phyloP scores from a whole-genome alignment of 2,329 filamentous ascomycete species.

The Pseudogymnoascus destructans region DNA sequence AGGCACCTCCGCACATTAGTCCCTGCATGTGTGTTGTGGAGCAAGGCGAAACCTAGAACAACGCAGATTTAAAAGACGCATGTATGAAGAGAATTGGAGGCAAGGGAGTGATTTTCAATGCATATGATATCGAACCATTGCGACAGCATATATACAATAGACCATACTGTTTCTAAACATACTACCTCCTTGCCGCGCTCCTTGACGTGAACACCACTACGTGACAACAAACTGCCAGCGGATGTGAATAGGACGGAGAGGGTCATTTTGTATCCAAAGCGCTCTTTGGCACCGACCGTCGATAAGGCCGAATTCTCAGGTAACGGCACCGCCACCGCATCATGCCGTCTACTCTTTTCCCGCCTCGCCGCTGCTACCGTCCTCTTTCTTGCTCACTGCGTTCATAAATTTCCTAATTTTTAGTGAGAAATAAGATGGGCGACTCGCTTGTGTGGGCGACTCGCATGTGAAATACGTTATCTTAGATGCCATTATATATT shows the following conservation, averaged over 20 bases:
- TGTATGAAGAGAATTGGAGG: not conserved
- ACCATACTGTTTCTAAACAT: not conserved
- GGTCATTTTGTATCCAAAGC: not conserved
- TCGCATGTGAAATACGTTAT: too few species aligned
- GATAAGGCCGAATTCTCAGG: not conserved
- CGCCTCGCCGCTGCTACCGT: too few species aligned
- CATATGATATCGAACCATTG: not conserved
- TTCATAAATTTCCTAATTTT: too few species aligned
- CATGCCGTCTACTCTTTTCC: too few species aligned
- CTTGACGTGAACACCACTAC: not conserved
- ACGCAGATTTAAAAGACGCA: not conserved
- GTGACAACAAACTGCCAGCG: not conserved
- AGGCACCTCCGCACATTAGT: not conserved
- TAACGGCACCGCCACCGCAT: not conserved
- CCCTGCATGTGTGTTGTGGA: constrained; percentile 1
- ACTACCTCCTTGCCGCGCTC: not conserved
- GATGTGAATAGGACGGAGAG: not conserved
- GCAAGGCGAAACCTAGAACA: not conserved
- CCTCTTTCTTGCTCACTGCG: too few species aligned
- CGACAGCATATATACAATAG: constrained; percentile 7
- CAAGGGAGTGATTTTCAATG: not conserved
- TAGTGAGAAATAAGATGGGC: too few species aligned
- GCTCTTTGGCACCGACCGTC: not conserved
- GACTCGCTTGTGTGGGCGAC: too few species aligned
- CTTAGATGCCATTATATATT: constrained; percentile 6